A percentile compares a stretch with the other conserved stretches of the same genome.
Conservation (phyloP, 768 basidiomycete genomes). For the Tulasnella sp. region DNA sequence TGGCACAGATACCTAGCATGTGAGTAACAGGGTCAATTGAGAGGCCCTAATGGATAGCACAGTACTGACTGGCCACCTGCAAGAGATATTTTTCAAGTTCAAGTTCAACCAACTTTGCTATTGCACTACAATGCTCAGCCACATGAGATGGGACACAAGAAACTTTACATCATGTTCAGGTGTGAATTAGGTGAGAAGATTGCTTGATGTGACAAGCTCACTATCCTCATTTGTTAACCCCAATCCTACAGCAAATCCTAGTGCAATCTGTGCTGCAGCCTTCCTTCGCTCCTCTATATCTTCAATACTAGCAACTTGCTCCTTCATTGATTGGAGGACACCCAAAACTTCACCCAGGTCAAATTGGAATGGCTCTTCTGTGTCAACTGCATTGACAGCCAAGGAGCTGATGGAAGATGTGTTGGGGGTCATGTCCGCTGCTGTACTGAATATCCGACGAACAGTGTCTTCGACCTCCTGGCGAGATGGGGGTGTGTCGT, state of each 20-base stretch:
- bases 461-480: conserved; percentile 27
- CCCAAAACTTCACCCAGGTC: conserved; percentile 50
- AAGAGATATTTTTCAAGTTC: neutral
- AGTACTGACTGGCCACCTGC: neutral
- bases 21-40: neutral
- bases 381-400: conserved; percentile 17
- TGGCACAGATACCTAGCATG: too few relatives aligned
- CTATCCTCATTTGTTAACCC: conserved; percentile 17
- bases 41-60: too few relatives aligned
- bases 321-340: conserved; percentile 55
- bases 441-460: conserved; percentile 23
- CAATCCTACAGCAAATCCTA: conserved; percentile 62
- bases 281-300: conserved; percentile 49
- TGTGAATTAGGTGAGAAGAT: too few relatives aligned
- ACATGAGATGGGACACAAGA: too few relatives aligned
- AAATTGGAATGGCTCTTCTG: conserved; percentile 30
- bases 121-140: too few relatives aligned
- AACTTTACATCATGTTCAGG: too few relatives aligned
- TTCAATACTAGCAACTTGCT: conserved; percentile 56
- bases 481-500: conserved; percentile 23
- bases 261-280: conserved; percentile 59
- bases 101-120: neutral
- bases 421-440: neutral
- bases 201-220: neutral
- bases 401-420: conserved; percentile 14